These are phyloP conservation scores for Sarcomyxa edulis DNA, from an alignment of 768 basidiomycete genomes.

Conservation along the genomic window DNA sequence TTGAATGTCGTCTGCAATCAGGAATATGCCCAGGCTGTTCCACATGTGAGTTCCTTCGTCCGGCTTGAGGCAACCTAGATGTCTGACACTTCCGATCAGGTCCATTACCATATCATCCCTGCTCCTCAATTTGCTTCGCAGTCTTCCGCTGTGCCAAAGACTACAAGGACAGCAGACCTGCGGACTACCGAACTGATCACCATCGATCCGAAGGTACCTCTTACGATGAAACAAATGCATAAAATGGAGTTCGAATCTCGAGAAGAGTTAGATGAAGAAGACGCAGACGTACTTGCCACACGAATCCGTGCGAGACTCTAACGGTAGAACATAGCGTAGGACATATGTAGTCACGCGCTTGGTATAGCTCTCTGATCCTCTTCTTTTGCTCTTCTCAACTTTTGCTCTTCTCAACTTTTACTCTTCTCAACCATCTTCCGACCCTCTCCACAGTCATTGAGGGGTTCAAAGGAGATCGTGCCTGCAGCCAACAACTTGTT, in stretches of 20 bases:
- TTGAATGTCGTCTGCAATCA: constrained; percentile 79
- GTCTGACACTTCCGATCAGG: constrained; percentile 29
- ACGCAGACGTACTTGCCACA: constrained; percentile 38
- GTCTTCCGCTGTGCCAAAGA: constrained; percentile 8
- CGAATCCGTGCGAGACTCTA: constrained; percentile 42
- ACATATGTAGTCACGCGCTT: too few species aligned
- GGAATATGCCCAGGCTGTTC: constrained; percentile 76
- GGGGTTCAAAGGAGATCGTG: too few species aligned
- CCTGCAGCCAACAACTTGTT: too few species aligned
- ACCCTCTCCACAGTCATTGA: too few species aligned
- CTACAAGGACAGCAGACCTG: constrained; percentile 8
- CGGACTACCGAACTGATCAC: constrained; percentile 6
- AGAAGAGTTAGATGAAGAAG: constrained; percentile 54
- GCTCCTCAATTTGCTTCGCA: constrained; percentile 44
- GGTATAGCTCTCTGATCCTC: too few species aligned
- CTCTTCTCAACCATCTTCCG: too few species aligned
- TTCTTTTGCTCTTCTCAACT: too few species aligned
- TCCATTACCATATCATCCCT: constrained; percentile 75
- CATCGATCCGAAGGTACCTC: too few species aligned
- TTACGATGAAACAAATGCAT: constrained; percentile 52
- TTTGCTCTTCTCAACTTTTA: too few species aligned
- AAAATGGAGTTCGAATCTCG: constrained; percentile 52
- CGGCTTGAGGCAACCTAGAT: not conserved
- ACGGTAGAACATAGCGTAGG: too few species aligned
- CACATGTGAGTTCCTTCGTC: constrained; percentile 49